A percentile compares a stretch with the other conserved stretches of the same genome.
Conservation (phyloP, 257 asterid species). For the Solanum sejunctum region DNA sequence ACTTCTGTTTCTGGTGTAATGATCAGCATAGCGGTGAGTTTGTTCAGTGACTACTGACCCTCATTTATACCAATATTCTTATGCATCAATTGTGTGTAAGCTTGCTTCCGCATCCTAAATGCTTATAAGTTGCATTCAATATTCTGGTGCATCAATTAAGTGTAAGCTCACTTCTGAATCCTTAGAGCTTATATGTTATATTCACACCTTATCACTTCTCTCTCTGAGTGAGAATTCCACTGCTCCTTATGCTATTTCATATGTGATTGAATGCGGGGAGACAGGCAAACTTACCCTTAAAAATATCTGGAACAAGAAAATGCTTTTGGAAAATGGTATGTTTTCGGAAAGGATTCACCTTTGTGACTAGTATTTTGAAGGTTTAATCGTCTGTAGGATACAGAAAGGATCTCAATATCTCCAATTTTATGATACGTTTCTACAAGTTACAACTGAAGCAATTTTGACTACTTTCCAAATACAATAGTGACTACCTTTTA, state of each 20-base stretch:
- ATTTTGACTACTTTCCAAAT: not conserved
- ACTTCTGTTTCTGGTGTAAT: slow-evolving; percentile 62
- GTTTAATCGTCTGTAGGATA: not conserved
- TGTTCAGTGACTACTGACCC: not conserved
- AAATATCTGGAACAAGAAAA: not conserved
- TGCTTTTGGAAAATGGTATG: not conserved
- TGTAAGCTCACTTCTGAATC: not conserved
- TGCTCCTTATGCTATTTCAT: not conserved
- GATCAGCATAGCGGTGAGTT: slow-evolving; percentile 57
- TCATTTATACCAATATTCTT: not conserved
- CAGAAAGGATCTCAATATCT: not conserved
- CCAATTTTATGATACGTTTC: not conserved
- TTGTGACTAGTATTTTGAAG: not conserved
- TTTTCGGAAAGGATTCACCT: not conserved
- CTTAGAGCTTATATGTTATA: not conserved
- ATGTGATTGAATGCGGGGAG: not conserved
- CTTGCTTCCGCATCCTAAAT: not conserved
- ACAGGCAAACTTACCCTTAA: not conserved
- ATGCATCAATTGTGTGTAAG: not conserved
- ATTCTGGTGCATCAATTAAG: not conserved
- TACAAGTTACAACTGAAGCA: not conserved
- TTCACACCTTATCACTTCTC: not conserved
- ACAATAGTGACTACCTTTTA: not conserved
- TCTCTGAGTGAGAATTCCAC: not conserved
- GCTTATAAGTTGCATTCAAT: not conserved